phyloP scores from a whole-genome alignment of 352 stramenopile genomes.

The Pythium brachiatum region DNA sequence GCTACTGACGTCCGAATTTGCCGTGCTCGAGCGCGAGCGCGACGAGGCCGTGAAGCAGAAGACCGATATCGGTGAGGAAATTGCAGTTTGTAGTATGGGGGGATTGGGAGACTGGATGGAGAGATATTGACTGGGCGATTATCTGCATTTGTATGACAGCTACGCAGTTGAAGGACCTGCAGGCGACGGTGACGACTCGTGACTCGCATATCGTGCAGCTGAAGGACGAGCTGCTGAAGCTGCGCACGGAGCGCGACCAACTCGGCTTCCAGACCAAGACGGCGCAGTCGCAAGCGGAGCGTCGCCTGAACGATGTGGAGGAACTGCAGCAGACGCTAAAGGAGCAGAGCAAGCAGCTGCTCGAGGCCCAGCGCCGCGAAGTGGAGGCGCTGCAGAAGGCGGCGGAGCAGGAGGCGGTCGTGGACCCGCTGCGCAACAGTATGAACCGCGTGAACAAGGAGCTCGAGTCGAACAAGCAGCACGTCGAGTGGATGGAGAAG shows the following conservation, averaged over 20 bases:
- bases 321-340: conserved; percentile 52
- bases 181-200: conserved; percentile 23
- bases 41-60: conserved; percentile 46
- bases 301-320: conserved; percentile 60
- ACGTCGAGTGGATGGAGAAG: conserved; percentile 66
- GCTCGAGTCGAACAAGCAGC: conserved; percentile 44
- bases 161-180: conserved; percentile 33
- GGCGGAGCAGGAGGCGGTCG: conserved; percentile 55
- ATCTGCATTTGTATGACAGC: no score
- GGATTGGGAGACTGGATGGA: no score
- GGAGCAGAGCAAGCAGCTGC: conserved; percentile 52
- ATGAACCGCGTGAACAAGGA: conserved; percentile 53
- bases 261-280: conserved; percentile 49
- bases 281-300: conserved; percentile 48
- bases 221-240: conserved; percentile 42
- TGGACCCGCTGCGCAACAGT: conserved; percentile 50
- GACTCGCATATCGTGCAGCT: conserved; percentile 31
- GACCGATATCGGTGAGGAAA: conserved; percentile 44
- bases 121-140: no score
- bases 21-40: conserved; percentile 50
- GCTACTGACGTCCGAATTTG: conserved; percentile 55
- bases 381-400: conserved; percentile 61
- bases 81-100: no score
- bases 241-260: conserved; percentile 53
- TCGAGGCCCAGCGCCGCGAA: conserved; percentile 56